Percentiles rank a stretch among this genome's conserved stretches.
Conservation (phyloP, 2,329 filamentous ascomycete genomes). For the Fusarium avenaceum region DNA sequence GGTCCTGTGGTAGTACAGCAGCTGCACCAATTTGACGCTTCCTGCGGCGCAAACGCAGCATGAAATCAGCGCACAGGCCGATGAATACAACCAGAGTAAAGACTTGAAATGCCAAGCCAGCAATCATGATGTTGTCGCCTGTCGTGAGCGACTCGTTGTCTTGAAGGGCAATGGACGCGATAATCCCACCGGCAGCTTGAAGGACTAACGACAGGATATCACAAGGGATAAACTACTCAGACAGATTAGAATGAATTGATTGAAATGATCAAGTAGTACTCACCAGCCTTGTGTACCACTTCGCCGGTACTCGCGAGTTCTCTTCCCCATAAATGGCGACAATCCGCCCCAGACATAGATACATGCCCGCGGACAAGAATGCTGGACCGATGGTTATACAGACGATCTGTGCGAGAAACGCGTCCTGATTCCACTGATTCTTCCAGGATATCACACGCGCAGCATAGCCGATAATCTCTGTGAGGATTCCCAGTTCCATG, state of each 20-base stretch:
- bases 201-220: constrained; percentile 1
- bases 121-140: constrained; percentile 5
- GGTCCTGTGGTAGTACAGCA: not conserved
- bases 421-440: constrained; percentile 4
- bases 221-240: not conserved
- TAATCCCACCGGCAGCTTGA: not conserved
- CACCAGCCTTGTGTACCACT: constrained; percentile 1
- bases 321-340: constrained; percentile 3
- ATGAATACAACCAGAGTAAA: not conserved
- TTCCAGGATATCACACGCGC: constrained; percentile 1
- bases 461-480: not conserved
- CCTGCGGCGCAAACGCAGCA: not conserved
- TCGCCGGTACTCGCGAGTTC: not conserved
- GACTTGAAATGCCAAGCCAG: constrained; percentile 1
- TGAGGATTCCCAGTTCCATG: not conserved
- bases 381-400: constrained; percentile 1
- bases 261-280: not conserved
- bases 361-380: constrained; percentile 1
- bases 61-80: not conserved
- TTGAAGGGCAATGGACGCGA: not conserved
- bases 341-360: constrained; percentile 1
- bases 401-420: constrained; percentile 3
- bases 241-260: not conserved
- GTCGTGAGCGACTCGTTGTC: not conserved
- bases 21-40: not conserved